Percentiles rank a stretch among this genome's conserved stretches.
These are phyloP conservation scores for Alternaria consortialis DNA, from an alignment of 2,329 filamentous ascomycete genomes.

Conservation along the genomic window DNA sequence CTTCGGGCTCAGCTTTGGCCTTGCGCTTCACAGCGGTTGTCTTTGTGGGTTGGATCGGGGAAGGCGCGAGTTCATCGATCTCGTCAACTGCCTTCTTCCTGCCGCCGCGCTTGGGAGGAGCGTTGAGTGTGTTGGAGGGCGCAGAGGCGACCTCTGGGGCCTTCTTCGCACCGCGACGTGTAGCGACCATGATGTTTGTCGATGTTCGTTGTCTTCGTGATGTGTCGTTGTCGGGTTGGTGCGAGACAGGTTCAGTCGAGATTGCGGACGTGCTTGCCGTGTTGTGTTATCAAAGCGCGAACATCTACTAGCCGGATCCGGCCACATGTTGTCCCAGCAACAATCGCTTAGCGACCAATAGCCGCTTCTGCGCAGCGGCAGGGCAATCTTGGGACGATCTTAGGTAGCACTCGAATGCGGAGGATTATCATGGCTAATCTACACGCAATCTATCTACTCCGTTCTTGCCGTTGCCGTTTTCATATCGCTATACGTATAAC, in stretches of 20 bases:
- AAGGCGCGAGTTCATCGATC: slow-evolving; percentile 28
- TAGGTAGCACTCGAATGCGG: background rate
- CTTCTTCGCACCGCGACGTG: slow-evolving; percentile 41
- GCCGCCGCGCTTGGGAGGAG: slow-evolving; percentile 44
- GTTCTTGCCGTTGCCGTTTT: background rate
- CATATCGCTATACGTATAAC: slow-evolving; percentile 31
- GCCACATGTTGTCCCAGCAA: slow-evolving; percentile 26
- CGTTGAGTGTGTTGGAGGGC: slow-evolving; percentile 38
- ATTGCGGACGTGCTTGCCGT: slow-evolving; percentile 25
- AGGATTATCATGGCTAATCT: background rate
- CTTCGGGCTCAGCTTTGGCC: slow-evolving; percentile 30
- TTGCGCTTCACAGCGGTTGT: slow-evolving; percentile 32
- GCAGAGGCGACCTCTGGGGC: slow-evolving; percentile 35
- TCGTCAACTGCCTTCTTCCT: slow-evolving; percentile 41
- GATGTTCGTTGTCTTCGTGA: slow-evolving; percentile 25
- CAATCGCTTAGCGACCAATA: slow-evolving; percentile 6
- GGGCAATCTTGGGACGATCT: slow-evolving; percentile 4
- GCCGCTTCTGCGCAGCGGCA: background rate
- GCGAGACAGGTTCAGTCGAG: slow-evolving; percentile 22
- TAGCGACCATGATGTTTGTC: slow-evolving; percentile 42
- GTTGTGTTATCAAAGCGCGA: slow-evolving; percentile 38
- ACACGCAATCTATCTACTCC: background rate
- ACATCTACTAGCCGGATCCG: slow-evolving; percentile 18
- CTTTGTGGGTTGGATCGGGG: slow-evolving; percentile 29
- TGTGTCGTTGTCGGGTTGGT: slow-evolving; percentile 13